Evolutionary conservation across 1,284 basidiomycete species (phyloP).

Genomic region (Marasmius fiardii): DNA sequence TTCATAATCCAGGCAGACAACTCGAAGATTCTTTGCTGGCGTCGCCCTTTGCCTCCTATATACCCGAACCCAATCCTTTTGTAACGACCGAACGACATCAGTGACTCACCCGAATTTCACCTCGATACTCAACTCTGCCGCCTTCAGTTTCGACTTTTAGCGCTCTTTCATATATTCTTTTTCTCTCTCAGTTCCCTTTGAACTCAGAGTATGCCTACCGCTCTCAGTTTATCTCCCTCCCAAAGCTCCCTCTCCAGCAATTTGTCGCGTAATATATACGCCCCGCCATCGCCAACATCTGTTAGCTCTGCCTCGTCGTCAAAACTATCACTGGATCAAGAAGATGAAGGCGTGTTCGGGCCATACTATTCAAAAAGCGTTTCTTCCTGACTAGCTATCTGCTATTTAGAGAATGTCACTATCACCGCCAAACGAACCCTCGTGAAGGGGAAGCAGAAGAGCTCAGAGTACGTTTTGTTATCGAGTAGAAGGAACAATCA

Average conservation of each 20-base stretch:
- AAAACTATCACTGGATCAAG: slow-evolving; percentile 44
- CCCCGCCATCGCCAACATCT: slow-evolving; percentile 38
- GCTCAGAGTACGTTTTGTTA: slow-evolving; percentile 47
- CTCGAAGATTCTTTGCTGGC: slow-evolving; percentile 35
- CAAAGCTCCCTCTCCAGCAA: slow-evolving; percentile 30
- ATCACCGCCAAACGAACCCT: slow-evolving; percentile 51
- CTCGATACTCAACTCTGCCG: slow-evolving; percentile 11
- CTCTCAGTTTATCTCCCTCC: slow-evolving; percentile 38
- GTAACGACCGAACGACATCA: slow-evolving; percentile 39
- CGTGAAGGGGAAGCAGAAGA: slow-evolving; percentile 48
- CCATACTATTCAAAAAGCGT: slow-evolving; percentile 6
- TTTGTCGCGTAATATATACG: slow-evolving; percentile 16
- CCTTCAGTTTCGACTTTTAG: slow-evolving; percentile 24
- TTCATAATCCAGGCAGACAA: slow-evolving; percentile 16
- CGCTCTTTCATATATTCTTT: slow-evolving; percentile 20
- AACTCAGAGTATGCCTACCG: slow-evolving; percentile 30
- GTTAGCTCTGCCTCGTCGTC: slow-evolving; percentile 50
- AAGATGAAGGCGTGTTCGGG: slow-evolving; percentile 54
- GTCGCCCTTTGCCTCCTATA: slow-evolving; percentile 38
- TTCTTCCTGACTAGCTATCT: slow-evolving; percentile 16
- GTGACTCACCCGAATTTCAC: slow-evolving; percentile 43
- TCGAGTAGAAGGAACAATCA: slow-evolving; percentile 16
- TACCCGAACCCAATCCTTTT: slow-evolving; percentile 35
- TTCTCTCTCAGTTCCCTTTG: slow-evolving; percentile 27
- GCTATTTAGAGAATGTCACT: slow-evolving; percentile 58